Evolutionary conservation across 768 basidiomycete genomes (phyloP).

Genomic region (Lactarius hatsudake): DNA sequence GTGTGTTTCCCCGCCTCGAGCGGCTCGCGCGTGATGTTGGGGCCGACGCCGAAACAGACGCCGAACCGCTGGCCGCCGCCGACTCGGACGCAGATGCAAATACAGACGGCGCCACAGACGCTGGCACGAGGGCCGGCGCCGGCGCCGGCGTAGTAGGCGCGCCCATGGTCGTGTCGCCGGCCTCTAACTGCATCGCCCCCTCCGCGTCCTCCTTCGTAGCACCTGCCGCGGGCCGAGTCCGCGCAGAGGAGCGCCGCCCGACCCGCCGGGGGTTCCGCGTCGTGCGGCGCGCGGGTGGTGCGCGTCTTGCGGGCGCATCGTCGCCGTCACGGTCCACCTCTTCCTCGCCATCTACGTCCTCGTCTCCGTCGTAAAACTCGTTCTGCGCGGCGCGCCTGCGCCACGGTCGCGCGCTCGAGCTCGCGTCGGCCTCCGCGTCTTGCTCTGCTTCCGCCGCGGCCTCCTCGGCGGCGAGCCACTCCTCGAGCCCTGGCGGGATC

Average conservation of each 20-base stretch:
- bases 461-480: constrained; percentile 64
- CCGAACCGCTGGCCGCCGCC: not conserved
- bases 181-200: constrained; percentile 35
- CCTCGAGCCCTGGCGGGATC: constrained; percentile 88
- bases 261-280: constrained; percentile 29
- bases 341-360: constrained; percentile 48
- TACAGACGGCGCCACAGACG: not conserved
- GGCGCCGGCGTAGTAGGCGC: not conserved
- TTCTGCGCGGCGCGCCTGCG: constrained; percentile 50
- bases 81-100: not conserved
- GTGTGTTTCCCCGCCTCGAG: constrained; percentile 8
- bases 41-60: not conserved
- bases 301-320: constrained; percentile 28
- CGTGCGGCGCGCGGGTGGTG: constrained; percentile 32
- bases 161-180: constrained; percentile 28
- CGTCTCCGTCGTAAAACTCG: constrained; percentile 72
- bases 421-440: constrained; percentile 61
- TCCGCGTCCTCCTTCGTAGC: constrained; percentile 32
- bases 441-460: constrained; percentile 64
- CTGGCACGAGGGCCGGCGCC: not conserved
- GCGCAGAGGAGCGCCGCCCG: not conserved
- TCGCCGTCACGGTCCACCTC: constrained; percentile 38
- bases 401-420: constrained; percentile 52
- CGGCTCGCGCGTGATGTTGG: constrained; percentile 10
- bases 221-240: constrained; percentile 18